A percentile compares a stretch with the other conserved stretches of the same genome.
These are phyloP conservation scores for Aspergillus cavernicola DNA, from an alignment of 495 filamentous ascomycete species.

Conservation along the genomic window DNA sequence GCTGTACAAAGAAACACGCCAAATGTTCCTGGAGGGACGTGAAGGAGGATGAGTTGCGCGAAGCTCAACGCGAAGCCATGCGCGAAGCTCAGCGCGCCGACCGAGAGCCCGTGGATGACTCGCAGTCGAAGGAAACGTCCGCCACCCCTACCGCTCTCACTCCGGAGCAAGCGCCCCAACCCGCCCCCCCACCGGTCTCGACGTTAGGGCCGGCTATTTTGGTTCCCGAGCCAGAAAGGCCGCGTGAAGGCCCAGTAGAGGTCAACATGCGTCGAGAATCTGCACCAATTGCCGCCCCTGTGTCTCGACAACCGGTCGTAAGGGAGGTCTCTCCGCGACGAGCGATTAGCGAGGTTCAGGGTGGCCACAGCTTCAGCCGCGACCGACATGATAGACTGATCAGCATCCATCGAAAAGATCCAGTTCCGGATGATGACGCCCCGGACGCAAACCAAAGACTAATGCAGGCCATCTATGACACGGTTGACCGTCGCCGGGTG, in stretches of 20 bases:
- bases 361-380: constrained; percentile 11
- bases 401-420: constrained; percentile 16
- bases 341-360: constrained; percentile 41
- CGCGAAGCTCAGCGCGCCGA: constrained; percentile 26
- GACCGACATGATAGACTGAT: constrained; percentile 20
- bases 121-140: constrained; percentile 14
- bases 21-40: constrained; percentile 80
- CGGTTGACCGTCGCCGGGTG: constrained; percentile 41
- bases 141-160: constrained; percentile 2
- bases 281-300: constrained; percentile 23
- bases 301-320: constrained; percentile 13
- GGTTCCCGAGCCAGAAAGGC: constrained; percentile 8
- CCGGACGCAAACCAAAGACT: constrained; percentile 44
- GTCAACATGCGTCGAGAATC: constrained; percentile 30
- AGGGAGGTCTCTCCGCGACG: constrained; percentile 35
- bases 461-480: constrained; percentile 47
- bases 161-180: constrained; percentile 13
- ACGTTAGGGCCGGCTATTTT: not conserved
- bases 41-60: constrained; percentile 61
- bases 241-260: constrained; percentile 10
- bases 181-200: constrained; percentile 17
- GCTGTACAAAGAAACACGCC: constrained; percentile 84
- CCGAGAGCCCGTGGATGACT: constrained; percentile 23
- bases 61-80: constrained; percentile 37
- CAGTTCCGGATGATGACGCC: constrained; percentile 35